phyloP scores from a whole-genome alignment of 768 basidiomycete genomes.

The Tylopilus felleus region DNA sequence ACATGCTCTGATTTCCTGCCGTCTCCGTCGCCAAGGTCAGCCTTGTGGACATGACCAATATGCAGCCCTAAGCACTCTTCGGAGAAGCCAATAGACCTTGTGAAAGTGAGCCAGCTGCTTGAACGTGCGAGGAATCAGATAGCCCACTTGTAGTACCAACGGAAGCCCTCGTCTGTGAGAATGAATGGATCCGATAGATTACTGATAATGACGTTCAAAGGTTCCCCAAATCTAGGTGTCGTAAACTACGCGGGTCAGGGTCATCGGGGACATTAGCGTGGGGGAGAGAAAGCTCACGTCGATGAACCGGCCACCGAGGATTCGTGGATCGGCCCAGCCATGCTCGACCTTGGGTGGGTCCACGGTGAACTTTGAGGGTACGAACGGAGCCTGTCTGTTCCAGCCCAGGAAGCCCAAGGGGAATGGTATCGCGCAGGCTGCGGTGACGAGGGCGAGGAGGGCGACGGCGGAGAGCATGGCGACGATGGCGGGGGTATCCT shows the following conservation, averaged over 20 bases:
- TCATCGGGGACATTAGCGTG: neutral
- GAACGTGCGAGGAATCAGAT: neutral
- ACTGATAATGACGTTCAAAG: constrained; percentile 81
- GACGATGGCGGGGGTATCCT: neutral
- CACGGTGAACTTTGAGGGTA: neutral
- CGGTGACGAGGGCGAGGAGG: constrained; percentile 12
- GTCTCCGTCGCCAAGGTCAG: constrained; percentile 82
- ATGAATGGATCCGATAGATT: constrained; percentile 75
- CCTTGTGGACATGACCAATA: constrained; percentile 69
- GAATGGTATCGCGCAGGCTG: constrained; percentile 15
- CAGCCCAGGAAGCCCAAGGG: constrained; percentile 2
- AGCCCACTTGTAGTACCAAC: constrained; percentile 60
- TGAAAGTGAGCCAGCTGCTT: neutral
- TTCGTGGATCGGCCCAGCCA: constrained; percentile 66
- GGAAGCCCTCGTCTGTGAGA: constrained; percentile 71
- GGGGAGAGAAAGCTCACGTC: constrained; percentile 52
- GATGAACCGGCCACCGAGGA: constrained; percentile 68
- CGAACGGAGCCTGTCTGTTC: constrained; percentile 10
- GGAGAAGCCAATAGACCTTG: constrained; percentile 76
- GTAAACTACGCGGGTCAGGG: constrained; percentile 50
- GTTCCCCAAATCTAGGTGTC: constrained; percentile 65
- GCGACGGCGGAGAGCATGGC: constrained; percentile 15
- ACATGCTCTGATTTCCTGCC: constrained; percentile 64
- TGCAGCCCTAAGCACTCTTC: constrained; percentile 81
- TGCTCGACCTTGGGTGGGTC: constrained; percentile 22